Percentiles rank a stretch among this genome's conserved stretches.
These are phyloP conservation scores for Microbotryomycetes sp. DNA, from an alignment of 1,284 basidiomycete genomes.

Conservation along the genomic window DNA sequence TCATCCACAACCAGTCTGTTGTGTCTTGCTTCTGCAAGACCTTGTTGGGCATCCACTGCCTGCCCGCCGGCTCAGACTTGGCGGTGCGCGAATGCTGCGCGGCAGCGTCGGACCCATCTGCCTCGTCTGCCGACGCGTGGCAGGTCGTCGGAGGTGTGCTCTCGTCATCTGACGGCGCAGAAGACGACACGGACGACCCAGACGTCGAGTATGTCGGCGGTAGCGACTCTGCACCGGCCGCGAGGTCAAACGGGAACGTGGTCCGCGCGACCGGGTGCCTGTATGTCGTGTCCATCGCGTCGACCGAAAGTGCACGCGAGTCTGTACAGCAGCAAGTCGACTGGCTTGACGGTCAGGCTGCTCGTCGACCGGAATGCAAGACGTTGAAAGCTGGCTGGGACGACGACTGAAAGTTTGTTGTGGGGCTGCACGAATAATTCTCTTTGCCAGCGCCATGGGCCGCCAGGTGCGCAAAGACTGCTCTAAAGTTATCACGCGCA, in stretches of 20 bases:
- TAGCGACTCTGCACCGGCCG: neutral
- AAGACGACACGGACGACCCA: neutral
- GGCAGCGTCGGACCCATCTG: neutral
- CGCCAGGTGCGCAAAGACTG: too few relatives aligned
- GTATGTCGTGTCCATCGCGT: neutral
- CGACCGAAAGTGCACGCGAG: neutral
- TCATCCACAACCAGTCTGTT: conserved; percentile 65
- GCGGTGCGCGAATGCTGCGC: neutral
- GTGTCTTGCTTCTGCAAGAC: conserved; percentile 33
- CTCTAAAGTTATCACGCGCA: too few relatives aligned
- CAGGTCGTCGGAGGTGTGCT: neutral
- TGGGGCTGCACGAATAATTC: too few relatives aligned
- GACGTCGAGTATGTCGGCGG: neutral
- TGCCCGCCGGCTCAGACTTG: conserved; percentile 6
- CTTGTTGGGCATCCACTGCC: conserved; percentile 38
- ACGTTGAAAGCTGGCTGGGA: too few relatives aligned
- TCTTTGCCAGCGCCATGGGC: too few relatives aligned
- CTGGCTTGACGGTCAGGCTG: too few relatives aligned
- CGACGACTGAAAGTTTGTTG: too few relatives aligned
- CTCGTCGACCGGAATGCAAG: too few relatives aligned
- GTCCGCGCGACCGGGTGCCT: neutral
- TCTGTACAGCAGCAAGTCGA: neutral
- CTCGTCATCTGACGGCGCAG: neutral
- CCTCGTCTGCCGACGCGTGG: neutral
- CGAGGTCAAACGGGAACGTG: neutral